These are phyloP conservation scores for Acacia acuminata DNA, from an alignment of 306 rosid species.

Conservation along the genomic window DNA sequence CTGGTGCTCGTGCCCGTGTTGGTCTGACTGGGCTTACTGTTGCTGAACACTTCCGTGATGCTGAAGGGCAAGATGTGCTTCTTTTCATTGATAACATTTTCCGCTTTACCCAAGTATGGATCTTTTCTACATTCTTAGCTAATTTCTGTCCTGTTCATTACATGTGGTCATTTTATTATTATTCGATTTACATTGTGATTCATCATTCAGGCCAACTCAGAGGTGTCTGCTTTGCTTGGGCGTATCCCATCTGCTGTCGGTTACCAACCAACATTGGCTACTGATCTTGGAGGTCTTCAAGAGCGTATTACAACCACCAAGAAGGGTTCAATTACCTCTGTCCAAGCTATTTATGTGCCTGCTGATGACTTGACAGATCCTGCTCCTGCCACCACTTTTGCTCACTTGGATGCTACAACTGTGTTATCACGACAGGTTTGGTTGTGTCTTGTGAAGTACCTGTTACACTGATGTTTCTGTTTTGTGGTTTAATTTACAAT, in stretches of 20 bases:
- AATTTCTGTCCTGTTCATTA: neutral
- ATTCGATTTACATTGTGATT: neutral
- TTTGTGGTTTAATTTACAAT: neutral
- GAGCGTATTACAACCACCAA: conserved; percentile 99
- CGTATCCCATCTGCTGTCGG: conserved; percentile 99
- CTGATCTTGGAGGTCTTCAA: conserved; percentile 98
- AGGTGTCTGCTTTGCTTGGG: conserved; percentile 99
- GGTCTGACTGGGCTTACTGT: conserved; percentile 97
- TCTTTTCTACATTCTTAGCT: neutral
- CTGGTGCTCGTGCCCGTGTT: conserved; percentile 99
- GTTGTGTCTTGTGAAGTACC: neutral
- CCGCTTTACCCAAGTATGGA: conserved; percentile 91
- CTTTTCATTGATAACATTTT: conserved; percentile 96
- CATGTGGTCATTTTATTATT: neutral
- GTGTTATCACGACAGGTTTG: conserved; percentile 93
- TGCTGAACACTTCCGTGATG: conserved; percentile 99
- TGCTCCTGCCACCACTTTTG: conserved; percentile 98
- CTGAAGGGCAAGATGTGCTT: conserved; percentile 99
- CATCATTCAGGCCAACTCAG: conserved; percentile 87
- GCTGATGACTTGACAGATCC: conserved; percentile 99
- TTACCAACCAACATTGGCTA: conserved; percentile 96
- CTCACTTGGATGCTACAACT: conserved; percentile 99
- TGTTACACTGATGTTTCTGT: neutral
- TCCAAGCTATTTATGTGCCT: conserved; percentile 98
- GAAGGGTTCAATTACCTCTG: conserved; percentile 98